Base-by-base conservation (phyloP, 331 rosid species). In the Phaseolus coccineus region DNA sequence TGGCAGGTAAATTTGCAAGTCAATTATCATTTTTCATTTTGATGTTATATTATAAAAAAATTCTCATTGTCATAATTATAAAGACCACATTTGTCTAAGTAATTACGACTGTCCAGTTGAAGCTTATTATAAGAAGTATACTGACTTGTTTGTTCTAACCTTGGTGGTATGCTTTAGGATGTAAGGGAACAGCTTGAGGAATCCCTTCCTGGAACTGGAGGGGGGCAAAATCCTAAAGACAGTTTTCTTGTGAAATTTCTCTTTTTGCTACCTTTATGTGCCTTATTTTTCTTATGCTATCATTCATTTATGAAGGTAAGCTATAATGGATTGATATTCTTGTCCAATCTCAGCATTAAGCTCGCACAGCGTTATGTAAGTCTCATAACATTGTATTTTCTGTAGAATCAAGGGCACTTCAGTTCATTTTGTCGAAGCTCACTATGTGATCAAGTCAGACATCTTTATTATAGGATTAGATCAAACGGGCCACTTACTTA, bases 131-230 rank as follows among this genome's bases (percentile, higher is more conserved):
- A 80, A 67, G 47, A 63, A 69, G 42, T 16, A 3, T 67, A 35
- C 52, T 47, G 63, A 65, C 16, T 75, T 69, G 50, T 78, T 40
- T 63, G 67, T 47, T 73, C 81, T 74, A 52, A 66, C 70, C 59
- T 77, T 24, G 74, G 40, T 84, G 79, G 77, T 73, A 63, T 83
- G 40, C 48, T 86, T 87, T 85, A 96, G 99, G 86, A 93, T 71
- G 97, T 79, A 72, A 90, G 99, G 87, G 91, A 76, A 76, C 82
- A 77, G 77, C 98, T 96, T 47, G 87, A 74, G 71, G 99, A 90
- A 77, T 73, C 99, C 77, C 96, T 96, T 77, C 97, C 98, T 15
- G 97, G 98, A 80, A 90, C 99, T 46, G 87, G 90, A 84, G 92
- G 95, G 24, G 99, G 99, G 28, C 88, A 82, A 86, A 91, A 90